These are phyloP conservation scores for Esteya vermicola DNA, from an alignment of 2,329 filamentous ascomycete genomes.

Conservation along the genomic window DNA sequence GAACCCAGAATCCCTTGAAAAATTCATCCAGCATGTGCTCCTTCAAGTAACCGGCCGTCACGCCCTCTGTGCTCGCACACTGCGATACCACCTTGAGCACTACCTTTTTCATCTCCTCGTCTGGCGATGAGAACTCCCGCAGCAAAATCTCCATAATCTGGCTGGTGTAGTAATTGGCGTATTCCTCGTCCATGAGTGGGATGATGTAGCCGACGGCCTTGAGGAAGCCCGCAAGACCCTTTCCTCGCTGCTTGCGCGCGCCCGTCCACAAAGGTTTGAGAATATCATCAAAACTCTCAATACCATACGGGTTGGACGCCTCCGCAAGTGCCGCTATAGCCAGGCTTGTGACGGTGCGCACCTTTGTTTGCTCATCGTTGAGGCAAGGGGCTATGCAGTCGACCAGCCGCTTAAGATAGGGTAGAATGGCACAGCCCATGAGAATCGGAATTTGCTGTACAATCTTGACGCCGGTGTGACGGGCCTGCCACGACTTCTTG, in stretches of 20 bases:
- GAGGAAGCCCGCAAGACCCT: conserved; percentile 86
- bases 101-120: conserved; percentile 99
- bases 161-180: conserved; percentile 96
- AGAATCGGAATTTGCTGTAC: conserved; percentile 97
- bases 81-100: conserved; percentile 95
- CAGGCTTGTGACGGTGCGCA: conserved; percentile 87
- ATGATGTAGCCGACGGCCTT: conserved; percentile 98
- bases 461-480: conserved; percentile 97
- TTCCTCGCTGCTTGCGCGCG: conserved; percentile 88
- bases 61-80: conserved; percentile 85
- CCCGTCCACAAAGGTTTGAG: conserved; percentile 95
- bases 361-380: conserved; percentile 96
- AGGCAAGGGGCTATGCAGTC: conserved; percentile 94
- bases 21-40: conserved; percentile 92
- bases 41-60: conserved; percentile 88
- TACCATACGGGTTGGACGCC: conserved; percentile 95
- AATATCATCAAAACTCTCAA: conserved; percentile 97
- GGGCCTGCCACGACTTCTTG: conserved; percentile 98
- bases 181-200: conserved; percentile 97
- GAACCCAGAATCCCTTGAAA: conserved; percentile 98
- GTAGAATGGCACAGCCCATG: conserved; percentile 94
- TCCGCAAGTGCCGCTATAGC: conserved; percentile 91
- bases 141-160: conserved; percentile 98
- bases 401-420: conserved; percentile 88
- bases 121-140: conserved; percentile 88